Base-by-base conservation (phyloP, 1,284 basidiomycete genomes). In the Ceraceosorus guamensis region DNA sequence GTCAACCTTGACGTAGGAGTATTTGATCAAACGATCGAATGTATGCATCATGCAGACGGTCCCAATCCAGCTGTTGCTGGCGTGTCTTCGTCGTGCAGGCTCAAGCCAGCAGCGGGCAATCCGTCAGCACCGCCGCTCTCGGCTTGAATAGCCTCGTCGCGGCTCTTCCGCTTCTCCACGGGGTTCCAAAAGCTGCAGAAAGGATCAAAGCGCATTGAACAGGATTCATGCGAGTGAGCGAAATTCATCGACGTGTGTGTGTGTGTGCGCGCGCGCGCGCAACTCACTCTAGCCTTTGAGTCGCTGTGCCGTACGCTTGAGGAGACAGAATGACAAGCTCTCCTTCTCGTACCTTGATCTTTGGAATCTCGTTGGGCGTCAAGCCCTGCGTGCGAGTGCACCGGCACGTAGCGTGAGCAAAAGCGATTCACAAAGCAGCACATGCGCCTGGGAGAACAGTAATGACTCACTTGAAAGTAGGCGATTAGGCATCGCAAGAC, bases 301-400 rank as follows among this genome's bases (percentile, higher is more conserved):
- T 71, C 54, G 70, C 63, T 32, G 75, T 68, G 33, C 73, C 73
- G 46, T 76, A 76, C 6, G 73, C 71, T 58, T 71, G 67, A 6
- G 74, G 74, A 7, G 55, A 33, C 33, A 75, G 71, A 52, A 74
- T 74, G 41, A 75, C 62, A 39, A 76, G 56, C 48, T 76, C 70
- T 18, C 73, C 73, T 47, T 74, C 73, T 39, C 69, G 58, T 11
- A 98, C 87, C 76, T 96, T 91, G 56, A 98, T 92, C 1, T 89
- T 89, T 0, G 93, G 95, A 44, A 98, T 95, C 76, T 98, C 92
- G 37, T 86, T 87, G 0, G 93, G 90, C n/a, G 91, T 90, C 3
- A 96, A 81, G 3, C 95, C 93, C 65, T 95, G 91, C 37, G 37
- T 41, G 37, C n/a, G 37, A n/a, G n/a, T n/a, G n/a, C n/a, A n/a